Conservation (phyloP, 495 filamentous ascomycete species). For the Corynascus novoguineensis region DNA sequence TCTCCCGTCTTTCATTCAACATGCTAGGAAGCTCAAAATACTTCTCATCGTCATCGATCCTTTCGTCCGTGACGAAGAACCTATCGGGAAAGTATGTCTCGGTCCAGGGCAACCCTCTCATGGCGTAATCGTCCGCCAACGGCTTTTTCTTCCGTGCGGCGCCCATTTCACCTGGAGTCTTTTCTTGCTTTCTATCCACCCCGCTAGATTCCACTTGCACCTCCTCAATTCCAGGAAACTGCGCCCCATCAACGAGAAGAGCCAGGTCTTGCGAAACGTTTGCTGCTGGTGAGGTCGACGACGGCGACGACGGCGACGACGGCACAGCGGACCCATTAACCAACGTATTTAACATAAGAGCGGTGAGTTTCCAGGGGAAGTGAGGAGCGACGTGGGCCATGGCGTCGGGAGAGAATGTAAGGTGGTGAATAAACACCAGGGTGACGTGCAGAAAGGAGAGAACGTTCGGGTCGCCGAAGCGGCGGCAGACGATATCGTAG, state of each 20-base stretch:
- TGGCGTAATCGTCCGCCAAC: conserved; percentile 76
- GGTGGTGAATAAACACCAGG: too few species aligned
- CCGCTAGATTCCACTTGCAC: not conserved
- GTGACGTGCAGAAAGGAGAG: too few species aligned
- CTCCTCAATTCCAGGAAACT: not conserved
- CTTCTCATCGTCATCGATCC: conserved; percentile 72
- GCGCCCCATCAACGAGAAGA: not conserved
- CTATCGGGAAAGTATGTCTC: conserved; percentile 59
- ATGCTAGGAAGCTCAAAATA: conserved; percentile 64
- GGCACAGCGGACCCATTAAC: conserved; percentile 25
- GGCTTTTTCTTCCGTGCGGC: conserved; percentile 41
- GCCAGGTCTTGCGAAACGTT: conserved; percentile 1
- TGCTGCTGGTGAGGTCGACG: too few species aligned
- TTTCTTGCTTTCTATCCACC: not conserved
- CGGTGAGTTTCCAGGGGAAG: not conserved
- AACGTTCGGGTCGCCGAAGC: too few species aligned
- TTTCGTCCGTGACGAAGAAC: conserved; percentile 61
- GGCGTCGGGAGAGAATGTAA: too few species aligned
- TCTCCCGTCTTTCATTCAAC: conserved; percentile 57
- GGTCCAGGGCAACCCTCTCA: conserved; percentile 71
- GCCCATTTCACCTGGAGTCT: conserved; percentile 35
- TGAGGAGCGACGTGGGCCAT: too few species aligned
- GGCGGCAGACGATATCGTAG: too few species aligned
- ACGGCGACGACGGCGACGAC: too few species aligned
- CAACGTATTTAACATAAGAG: too few species aligned